Evolutionary conservation across 768 basidiomycete species (phyloP).

Genomic region (Chalciporus piperatus): DNA sequence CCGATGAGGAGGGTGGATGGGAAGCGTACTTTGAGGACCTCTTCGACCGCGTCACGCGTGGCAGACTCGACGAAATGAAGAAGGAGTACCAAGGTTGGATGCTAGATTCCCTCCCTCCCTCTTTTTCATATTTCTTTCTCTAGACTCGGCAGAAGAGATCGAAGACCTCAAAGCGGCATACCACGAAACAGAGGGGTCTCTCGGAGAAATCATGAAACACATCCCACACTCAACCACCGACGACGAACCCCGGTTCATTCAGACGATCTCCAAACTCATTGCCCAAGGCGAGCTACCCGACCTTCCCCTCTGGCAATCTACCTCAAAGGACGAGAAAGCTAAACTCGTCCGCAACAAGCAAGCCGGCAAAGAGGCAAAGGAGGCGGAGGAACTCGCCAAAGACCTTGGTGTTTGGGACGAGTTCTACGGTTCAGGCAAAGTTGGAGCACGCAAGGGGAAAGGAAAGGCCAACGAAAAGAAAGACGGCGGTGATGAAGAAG

Average conservation of each 20-base stretch:
- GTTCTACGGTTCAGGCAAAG: slow-evolving; percentile 78
- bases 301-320: slow-evolving; percentile 62
- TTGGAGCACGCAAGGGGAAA: slow-evolving; percentile 54
- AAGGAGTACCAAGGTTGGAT: slow-evolving; percentile 83
- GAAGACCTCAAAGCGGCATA: slow-evolving; percentile 80
- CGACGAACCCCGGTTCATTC: slow-evolving; percentile 85
- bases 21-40: slow-evolving; percentile 91
- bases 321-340: slow-evolving; percentile 77
- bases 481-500: slow-evolving; percentile 50
- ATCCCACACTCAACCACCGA: slow-evolving; percentile 83
- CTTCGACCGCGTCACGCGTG: slow-evolving; percentile 83
- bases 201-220: slow-evolving; percentile 77
- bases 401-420: slow-evolving; percentile 94
- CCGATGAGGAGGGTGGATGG: slow-evolving; percentile 82
- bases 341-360: slow-evolving; percentile 70
- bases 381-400: slow-evolving; percentile 81
- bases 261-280: slow-evolving; percentile 66
- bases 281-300: slow-evolving; percentile 52
- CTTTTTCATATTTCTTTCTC: neutral
- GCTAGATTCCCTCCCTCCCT: neutral
- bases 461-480: slow-evolving; percentile 44
- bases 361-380: slow-evolving; percentile 73
- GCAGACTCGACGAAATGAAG: slow-evolving; percentile 90
- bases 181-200: slow-evolving; percentile 62
- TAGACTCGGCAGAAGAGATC: slow-evolving; percentile 85